Percentiles rank a stretch among this genome's conserved stretches.
Conservation (phyloP, 805 yeast genomes). For the Starmera dryadoides region DNA sequence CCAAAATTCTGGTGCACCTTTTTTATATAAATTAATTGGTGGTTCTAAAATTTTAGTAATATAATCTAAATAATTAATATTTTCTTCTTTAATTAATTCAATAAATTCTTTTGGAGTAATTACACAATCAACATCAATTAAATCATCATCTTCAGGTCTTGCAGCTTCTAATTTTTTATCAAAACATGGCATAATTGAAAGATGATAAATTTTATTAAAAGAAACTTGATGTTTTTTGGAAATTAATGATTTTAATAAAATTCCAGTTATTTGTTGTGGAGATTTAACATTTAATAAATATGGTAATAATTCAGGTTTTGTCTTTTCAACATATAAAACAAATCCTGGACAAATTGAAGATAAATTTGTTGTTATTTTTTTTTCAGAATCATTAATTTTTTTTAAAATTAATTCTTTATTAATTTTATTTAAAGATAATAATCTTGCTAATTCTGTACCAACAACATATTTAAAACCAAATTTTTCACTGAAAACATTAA, state of each 20-base stretch:
- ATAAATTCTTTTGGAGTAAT: slow-evolving; percentile 85
- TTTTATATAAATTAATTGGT: slow-evolving; percentile 19
- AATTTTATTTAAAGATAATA: slow-evolving; percentile 49
- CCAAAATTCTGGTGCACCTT: slow-evolving; percentile 55
- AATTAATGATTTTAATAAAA: slow-evolving; percentile 51
- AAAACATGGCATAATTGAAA: slow-evolving; percentile 93
- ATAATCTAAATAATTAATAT: slow-evolving; percentile 27
- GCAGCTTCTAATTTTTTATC: slow-evolving; percentile 95
- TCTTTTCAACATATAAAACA: slow-evolving; percentile 92
- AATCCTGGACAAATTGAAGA: slow-evolving; percentile 92
- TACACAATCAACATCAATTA: slow-evolving; percentile 83
- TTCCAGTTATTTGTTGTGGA: slow-evolving; percentile 91
- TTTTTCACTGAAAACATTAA: slow-evolving; percentile 46
- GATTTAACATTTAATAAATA: slow-evolving; percentile 69
- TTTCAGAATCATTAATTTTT: slow-evolving; percentile 1
- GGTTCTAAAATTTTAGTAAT: slow-evolving; percentile 9
- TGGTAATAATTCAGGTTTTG: slow-evolving; percentile 80
- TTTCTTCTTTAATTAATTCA: slow-evolving; percentile 55
- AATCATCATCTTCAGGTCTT: slow-evolving; percentile 52
- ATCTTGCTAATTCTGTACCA: slow-evolving; percentile 80
- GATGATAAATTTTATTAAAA: slow-evolving; percentile 52
- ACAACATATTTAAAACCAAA: slow-evolving; percentile 71
- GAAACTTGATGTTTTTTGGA: slow-evolving; percentile 25
- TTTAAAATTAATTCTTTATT: slow-evolving; percentile 28
- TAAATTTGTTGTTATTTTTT: slow-evolving; percentile 39